A percentile compares a stretch with the other conserved stretches of the same genome.
These are phyloP conservation scores for Westerdykella aurantiaca DNA, from an alignment of 2,329 filamentous ascomycete genomes.

Conservation along the genomic window DNA sequence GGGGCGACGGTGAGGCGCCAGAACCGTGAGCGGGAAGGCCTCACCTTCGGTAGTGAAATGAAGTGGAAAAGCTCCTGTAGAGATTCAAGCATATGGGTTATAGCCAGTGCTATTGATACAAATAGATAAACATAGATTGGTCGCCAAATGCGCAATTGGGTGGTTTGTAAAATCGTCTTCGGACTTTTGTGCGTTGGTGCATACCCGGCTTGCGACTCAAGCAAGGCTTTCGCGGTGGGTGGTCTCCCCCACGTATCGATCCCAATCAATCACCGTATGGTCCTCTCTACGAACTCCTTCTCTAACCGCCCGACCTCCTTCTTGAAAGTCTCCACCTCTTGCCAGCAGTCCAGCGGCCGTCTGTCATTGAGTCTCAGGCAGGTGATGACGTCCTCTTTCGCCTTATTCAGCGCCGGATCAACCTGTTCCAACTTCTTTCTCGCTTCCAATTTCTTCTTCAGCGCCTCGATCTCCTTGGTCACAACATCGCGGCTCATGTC, in stretches of 20 bases:
- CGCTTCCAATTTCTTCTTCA: slow-evolving; percentile 46
- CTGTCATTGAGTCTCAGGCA: slow-evolving; percentile 82
- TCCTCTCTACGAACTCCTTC: slow-evolving; percentile 79
- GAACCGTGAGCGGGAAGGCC: no score
- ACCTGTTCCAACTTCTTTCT: slow-evolving; percentile 57
- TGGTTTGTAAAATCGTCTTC: no score
- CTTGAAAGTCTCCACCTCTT: slow-evolving; percentile 88
- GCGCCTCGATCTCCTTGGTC: slow-evolving; percentile 52
- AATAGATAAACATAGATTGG: no score
- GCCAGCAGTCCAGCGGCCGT: slow-evolving; percentile 87
- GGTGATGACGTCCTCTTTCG: slow-evolving; percentile 68
- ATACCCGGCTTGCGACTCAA: no score
- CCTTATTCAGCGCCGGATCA: slow-evolving; percentile 66
- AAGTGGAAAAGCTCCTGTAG: no score
- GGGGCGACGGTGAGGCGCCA: no score
- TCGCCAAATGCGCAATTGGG: no score
- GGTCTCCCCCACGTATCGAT: neutral
- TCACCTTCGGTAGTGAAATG: no score
- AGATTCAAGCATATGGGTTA: no score
- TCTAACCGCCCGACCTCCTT: slow-evolving; percentile 81
- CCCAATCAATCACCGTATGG: slow-evolving; percentile 46
- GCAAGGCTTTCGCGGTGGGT: no score
- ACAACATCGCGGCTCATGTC: slow-evolving; percentile 50
- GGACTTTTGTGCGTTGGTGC: no score
- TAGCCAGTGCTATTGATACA: no score